These are phyloP conservation scores for Lobosporangium transversale DNA, from an alignment of 192 early-diverging fungal species.

Conservation along the genomic window DNA sequence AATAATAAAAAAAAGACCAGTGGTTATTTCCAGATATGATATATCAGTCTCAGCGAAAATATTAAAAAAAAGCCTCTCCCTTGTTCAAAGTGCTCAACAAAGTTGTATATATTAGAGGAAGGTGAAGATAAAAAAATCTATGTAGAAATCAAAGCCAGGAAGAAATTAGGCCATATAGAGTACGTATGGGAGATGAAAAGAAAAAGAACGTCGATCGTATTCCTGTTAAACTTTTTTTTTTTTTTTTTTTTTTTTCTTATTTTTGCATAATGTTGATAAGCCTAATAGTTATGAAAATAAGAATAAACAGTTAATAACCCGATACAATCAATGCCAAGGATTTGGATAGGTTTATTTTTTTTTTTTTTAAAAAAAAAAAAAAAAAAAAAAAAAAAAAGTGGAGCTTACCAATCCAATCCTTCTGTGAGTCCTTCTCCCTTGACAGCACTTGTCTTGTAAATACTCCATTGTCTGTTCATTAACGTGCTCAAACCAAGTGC, in stretches of 20 bases:
- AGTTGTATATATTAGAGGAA: slow-evolving; percentile 4
- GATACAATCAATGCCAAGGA: background rate
- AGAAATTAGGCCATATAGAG: too few species aligned
- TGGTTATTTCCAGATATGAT: too few species aligned
- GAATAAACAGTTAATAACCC: too few species aligned
- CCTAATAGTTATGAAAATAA: too few species aligned
- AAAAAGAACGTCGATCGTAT: background rate
- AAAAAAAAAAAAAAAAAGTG: background rate
- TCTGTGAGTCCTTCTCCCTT: slow-evolving; percentile 95
- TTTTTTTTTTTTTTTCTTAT: slow-evolving; percentile 6
- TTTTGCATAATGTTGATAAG: slow-evolving; percentile 50
- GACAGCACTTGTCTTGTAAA: slow-evolving; percentile 93
- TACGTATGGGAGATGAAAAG: too few species aligned
- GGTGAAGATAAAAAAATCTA: too few species aligned
- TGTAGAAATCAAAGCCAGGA: background rate
- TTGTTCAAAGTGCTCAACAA: too few species aligned
- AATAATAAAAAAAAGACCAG: background rate
- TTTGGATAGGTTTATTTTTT: background rate
- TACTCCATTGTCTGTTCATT: slow-evolving; percentile 93
- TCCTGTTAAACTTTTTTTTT: background rate
- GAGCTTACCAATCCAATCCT: slow-evolving; percentile 91
- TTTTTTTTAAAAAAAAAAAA: background rate
- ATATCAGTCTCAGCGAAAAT: too few species aligned
- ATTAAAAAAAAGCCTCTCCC: too few species aligned
- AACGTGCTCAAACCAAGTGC: slow-evolving; percentile 82